These are phyloP conservation scores for Naematelia aurantialba DNA, from an alignment of 768 basidiomycete species.

Conservation along the genomic window DNA sequence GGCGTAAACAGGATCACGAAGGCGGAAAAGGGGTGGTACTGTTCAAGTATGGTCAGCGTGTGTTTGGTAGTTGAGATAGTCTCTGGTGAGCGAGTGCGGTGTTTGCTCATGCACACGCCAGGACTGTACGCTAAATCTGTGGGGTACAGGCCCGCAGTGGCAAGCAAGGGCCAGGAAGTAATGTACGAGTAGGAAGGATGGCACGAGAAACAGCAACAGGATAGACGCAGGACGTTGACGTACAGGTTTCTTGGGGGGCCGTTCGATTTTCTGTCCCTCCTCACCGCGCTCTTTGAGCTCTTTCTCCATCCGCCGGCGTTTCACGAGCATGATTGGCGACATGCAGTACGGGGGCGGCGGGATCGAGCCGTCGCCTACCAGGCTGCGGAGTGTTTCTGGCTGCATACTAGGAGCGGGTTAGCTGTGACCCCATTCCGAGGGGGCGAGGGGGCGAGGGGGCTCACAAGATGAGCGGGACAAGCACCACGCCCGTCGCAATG, in stretches of 20 bases:
- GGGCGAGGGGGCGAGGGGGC: slow-evolving; percentile 3
- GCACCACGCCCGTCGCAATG: slow-evolving; percentile 31
- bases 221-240: too few relatives aligned
- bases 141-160: background rate
- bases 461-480: slow-evolving; percentile 52
- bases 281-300: slow-evolving; percentile 25
- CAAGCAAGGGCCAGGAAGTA: too few relatives aligned
- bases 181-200: too few relatives aligned
- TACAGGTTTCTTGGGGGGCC: slow-evolving; percentile 35
- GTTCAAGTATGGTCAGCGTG: background rate
- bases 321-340: slow-evolving; percentile 31
- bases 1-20: slow-evolving; percentile 45
- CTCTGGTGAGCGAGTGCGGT: background rate
- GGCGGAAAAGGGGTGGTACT: slow-evolving; percentile 45
- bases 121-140: background rate
- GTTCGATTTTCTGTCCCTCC: slow-evolving; percentile 24
- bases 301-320: slow-evolving; percentile 19
- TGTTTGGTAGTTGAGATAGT: background rate
- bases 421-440: too few relatives aligned
- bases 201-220: too few relatives aligned
- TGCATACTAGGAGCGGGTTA: slow-evolving; percentile 41
- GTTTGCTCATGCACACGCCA: too few relatives aligned
- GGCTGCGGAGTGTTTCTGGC: slow-evolving; percentile 54
- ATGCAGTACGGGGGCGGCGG: slow-evolving; percentile 41
- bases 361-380: slow-evolving; percentile 44